A percentile compares a stretch with the other conserved stretches of the same genome.
Evolutionary conservation across 139 green algal genomes (phyloP).

Genomic region (Trebouxia sp.): DNA sequence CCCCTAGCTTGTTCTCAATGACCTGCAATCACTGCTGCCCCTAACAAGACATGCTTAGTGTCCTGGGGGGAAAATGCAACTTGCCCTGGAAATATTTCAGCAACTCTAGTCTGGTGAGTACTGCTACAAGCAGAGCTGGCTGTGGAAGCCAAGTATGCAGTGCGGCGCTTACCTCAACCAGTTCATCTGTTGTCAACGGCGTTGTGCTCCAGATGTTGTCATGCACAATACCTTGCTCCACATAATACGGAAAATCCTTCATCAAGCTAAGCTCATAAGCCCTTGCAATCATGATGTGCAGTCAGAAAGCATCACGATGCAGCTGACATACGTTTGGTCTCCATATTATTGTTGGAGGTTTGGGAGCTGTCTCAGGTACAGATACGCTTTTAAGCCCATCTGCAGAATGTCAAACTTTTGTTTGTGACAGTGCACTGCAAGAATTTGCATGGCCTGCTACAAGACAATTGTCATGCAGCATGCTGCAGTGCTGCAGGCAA

Average conservation of each 20-base stretch:
- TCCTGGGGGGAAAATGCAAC: too few species aligned
- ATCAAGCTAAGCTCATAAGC: not conserved
- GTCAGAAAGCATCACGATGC: not conserved
- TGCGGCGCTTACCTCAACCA: not conserved
- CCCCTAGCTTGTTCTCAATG: not conserved
- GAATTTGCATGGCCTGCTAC: too few species aligned
- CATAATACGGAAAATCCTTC: slow-evolving; percentile 11
- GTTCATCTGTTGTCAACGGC: not conserved
- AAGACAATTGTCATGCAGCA: too few species aligned
- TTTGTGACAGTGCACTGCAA: too few species aligned
- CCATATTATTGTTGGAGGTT: not conserved
- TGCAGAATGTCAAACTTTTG: not conserved
- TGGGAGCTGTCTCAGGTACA: not conserved
- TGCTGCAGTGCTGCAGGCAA: not conserved
- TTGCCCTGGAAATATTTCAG: not conserved
- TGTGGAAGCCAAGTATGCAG: too few species aligned
- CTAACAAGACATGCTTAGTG: too few species aligned
- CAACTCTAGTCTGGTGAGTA: too few species aligned
- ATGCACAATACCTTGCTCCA: slow-evolving; percentile 2
- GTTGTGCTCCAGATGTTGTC: slow-evolving; percentile 19
- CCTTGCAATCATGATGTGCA: too few species aligned
- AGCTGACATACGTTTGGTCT: slow-evolving; percentile 8
- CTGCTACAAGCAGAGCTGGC: too few species aligned
- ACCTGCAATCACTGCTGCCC: too few species aligned
- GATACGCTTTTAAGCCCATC: not conserved